These are phyloP conservation scores for Verticillium albo-atrum DNA, from an alignment of 2,329 filamentous ascomycete genomes.

Conservation along the genomic window DNA sequence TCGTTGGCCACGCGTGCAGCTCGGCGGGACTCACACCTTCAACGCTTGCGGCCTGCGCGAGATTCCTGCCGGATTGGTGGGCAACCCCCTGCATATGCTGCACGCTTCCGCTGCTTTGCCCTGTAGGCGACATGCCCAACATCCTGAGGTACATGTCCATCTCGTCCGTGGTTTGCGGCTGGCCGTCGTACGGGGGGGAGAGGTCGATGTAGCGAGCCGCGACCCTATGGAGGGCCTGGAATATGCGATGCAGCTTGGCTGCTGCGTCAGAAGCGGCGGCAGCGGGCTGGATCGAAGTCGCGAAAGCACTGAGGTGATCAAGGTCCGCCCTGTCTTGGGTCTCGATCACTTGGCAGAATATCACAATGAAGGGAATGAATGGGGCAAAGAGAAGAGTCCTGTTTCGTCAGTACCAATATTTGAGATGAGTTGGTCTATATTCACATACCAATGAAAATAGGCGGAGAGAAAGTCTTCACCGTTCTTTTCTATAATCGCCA, in stretches of 20 bases:
- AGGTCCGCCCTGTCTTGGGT: constrained; percentile 34
- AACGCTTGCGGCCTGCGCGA: not conserved
- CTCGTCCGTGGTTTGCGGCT: constrained; percentile 19
- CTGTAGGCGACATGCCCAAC: constrained; percentile 33
- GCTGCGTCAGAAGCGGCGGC: constrained; percentile 40
- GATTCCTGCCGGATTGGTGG: not conserved
- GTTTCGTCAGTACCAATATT: not conserved
- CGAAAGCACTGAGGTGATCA: constrained; percentile 42
- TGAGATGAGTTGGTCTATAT: not conserved
- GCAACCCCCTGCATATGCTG: not conserved
- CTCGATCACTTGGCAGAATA: constrained; percentile 45
- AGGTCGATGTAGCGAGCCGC: constrained; percentile 52
- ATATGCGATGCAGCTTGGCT: constrained; percentile 51
- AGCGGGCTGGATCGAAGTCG: constrained; percentile 43
- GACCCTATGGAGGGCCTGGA: constrained; percentile 52
- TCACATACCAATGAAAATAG: constrained; percentile 35
- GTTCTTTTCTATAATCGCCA: constrained; percentile 27
- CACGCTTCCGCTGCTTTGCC: not conserved
- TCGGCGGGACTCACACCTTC: not conserved
- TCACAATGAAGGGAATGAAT: constrained; percentile 49
- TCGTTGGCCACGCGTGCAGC: not conserved
- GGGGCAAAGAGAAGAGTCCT: constrained; percentile 44
- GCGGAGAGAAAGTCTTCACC: constrained; percentile 27
- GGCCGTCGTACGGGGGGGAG: constrained; percentile 5
- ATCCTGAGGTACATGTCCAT: constrained; percentile 48